phyloP scores from a whole-genome alignment of 23 red algal species.

The Gracilaria caudata region DNA sequence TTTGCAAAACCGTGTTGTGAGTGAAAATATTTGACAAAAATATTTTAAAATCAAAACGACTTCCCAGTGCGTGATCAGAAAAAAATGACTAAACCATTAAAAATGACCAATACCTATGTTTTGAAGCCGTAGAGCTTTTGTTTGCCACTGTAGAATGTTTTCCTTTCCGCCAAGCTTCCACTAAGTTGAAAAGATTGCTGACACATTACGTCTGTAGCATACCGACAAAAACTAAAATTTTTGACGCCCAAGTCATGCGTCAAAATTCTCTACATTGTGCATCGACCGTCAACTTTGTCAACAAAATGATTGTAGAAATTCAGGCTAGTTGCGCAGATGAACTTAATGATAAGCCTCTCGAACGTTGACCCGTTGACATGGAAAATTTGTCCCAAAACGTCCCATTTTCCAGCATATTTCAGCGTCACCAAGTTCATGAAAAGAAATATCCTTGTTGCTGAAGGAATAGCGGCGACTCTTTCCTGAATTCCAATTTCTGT shows the following conservation, averaged over 20 bases:
- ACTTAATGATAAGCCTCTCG: constrained; percentile 11
- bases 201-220: constrained; percentile 6
- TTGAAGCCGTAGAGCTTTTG: constrained; percentile 17
- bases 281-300: not conserved
- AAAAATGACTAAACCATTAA: constrained; percentile 5
- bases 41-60: not conserved
- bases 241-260: not conserved
- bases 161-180: not conserved
- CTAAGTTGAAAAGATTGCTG: not conserved
- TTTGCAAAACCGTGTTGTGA: not conserved
- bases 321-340: not conserved
- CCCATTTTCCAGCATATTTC: constrained; percentile 5
- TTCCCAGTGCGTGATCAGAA: not conserved
- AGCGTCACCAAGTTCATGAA: constrained; percentile 11
- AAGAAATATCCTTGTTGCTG: constrained; percentile 10
- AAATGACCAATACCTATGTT: not conserved
- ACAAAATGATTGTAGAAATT: not conserved
- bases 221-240: not conserved
- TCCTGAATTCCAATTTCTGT: not conserved
- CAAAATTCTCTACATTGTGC: not conserved
- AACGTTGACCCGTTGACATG: not conserved
- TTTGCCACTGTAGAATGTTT: constrained; percentile 17
- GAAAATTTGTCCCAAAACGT: not conserved
- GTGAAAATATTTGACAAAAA: not conserved
- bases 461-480: not conserved